Conservation (phyloP, 1,139 yeast genomes). For the Kazachstania sp. region DNA sequence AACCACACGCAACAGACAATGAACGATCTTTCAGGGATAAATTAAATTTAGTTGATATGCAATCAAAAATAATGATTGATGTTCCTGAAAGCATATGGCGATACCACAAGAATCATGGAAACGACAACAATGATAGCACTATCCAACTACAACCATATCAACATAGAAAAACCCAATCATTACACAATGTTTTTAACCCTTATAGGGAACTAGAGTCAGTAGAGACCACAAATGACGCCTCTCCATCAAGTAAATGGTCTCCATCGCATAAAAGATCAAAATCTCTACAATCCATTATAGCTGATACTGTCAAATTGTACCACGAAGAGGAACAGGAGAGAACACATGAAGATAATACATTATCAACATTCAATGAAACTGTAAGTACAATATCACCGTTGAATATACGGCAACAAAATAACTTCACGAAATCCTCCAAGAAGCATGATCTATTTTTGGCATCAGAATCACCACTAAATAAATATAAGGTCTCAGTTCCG, state of each 20-base stretch:
- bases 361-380: background rate
- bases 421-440: background rate
- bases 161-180: conserved; percentile 5
- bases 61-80: conserved; percentile 25
- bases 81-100: conserved; percentile 28
- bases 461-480: conserved; percentile 32
- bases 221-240: background rate
- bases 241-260: background rate
- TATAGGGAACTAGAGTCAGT: background rate
- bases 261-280: conserved; percentile 11
- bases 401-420: conserved; percentile 4
- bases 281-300: conserved; percentile 26
- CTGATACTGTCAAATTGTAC: conserved; percentile 20
- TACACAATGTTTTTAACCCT: conserved; percentile 1
- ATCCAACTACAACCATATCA: background rate
- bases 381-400: conserved; percentile 10
- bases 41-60: conserved; percentile 24
- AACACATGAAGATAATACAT: background rate
- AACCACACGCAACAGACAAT: background rate
- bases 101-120: conserved; percentile 15
- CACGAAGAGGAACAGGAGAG: conserved; percentile 2
- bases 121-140: conserved; percentile 2
- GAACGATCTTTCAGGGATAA: background rate
- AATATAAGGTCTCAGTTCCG: conserved; percentile 31
- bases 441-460: conserved; percentile 23